These are phyloP conservation scores for Cucurbita moschata DNA, from an alignment of 306 rosid genomes.

Conservation along the genomic window DNA sequence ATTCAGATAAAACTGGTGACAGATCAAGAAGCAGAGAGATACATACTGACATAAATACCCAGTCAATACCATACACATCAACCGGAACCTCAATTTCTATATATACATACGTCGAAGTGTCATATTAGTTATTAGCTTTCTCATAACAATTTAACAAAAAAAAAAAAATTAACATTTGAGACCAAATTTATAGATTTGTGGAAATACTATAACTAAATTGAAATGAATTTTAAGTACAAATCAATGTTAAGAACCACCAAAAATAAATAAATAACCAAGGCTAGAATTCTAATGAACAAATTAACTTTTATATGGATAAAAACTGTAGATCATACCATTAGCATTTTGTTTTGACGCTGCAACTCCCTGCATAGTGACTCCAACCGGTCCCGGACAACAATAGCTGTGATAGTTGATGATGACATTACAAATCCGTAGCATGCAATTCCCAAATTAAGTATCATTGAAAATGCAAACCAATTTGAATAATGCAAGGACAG, in stretches of 20 bases:
- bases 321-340: constrained; percentile 49
- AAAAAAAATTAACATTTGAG: background rate
- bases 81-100: background rate
- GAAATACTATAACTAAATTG: background rate
- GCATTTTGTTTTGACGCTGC: constrained; percentile 85
- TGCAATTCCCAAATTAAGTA: background rate
- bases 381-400: constrained; percentile 77
- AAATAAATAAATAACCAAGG: background rate
- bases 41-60: background rate
- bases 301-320: constrained; percentile 3
- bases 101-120: background rate
- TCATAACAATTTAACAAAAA: background rate
- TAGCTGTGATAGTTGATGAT: constrained; percentile 33
- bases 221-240: background rate
- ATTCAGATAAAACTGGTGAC: background rate
- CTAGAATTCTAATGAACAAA: background rate
- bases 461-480: background rate
- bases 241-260: background rate
- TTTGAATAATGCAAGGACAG: background rate
- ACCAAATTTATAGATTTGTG: background rate
- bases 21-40: background rate
- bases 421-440: background rate
- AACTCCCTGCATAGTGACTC: constrained; percentile 94
- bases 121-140: background rate
- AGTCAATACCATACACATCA: background rate